Conservation (phyloP, 208 protist genomes). For the Trichomonas tenax region DNA sequence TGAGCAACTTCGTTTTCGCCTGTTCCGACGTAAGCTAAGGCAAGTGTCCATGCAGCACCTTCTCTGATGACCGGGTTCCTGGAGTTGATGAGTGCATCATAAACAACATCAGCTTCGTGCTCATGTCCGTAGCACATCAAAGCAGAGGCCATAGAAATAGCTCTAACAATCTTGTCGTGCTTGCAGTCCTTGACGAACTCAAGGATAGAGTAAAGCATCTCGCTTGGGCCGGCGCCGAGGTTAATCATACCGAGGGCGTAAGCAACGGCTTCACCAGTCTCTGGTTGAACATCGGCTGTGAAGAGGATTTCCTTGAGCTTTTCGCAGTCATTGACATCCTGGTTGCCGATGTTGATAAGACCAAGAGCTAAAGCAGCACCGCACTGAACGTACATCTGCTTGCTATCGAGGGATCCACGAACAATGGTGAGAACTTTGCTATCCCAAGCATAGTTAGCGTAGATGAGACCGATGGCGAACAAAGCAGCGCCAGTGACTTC, state of each 20-base stretch:
- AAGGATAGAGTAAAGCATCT: neutral
- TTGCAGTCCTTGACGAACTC: slow-evolving; percentile 72
- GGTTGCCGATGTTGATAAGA: neutral
- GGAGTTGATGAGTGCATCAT: slow-evolving; percentile 61
- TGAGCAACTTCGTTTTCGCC: slow-evolving; percentile 69
- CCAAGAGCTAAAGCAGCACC: neutral
- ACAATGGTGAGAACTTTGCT: neutral
- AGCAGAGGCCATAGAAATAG: slow-evolving; percentile 77
- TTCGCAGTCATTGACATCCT: neutral
- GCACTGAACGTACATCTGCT: neutral
- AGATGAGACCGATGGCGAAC: neutral
- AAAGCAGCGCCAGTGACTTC: neutral
- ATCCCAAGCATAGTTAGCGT: neutral
- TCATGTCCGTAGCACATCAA: slow-evolving; percentile 85
- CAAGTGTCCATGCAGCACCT: slow-evolving; percentile 76
- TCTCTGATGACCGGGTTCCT: slow-evolving; percentile 47
- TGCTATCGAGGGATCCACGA: neutral
- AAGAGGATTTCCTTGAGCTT: neutral
- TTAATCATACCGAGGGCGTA: neutral
- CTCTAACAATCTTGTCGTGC: slow-evolving; percentile 98
- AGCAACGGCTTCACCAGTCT: neutral
- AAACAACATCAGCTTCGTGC: slow-evolving; percentile 68
- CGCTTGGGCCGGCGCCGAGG: neutral
- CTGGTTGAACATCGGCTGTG: neutral
- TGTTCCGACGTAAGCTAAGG: slow-evolving; percentile 79